Conservation (phyloP, 2,329 filamentous ascomycete genomes). For the Ophiostoma quercus region DNA sequence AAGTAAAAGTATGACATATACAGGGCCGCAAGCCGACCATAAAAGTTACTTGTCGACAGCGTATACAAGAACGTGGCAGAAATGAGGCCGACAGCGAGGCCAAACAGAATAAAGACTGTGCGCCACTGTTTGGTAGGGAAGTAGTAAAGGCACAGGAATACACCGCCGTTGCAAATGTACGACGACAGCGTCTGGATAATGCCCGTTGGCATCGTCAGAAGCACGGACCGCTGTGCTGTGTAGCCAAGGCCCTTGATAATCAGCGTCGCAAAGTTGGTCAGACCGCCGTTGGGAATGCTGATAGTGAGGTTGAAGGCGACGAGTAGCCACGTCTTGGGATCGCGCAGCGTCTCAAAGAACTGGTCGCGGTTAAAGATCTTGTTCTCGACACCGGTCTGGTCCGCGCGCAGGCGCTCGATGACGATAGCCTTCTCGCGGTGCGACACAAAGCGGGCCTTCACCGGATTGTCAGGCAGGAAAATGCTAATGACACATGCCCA, state of each 20-base stretch:
- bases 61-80: slow-evolving; percentile 26
- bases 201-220: slow-evolving; percentile 31
- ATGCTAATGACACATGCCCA: slow-evolving; percentile 57
- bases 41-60: slow-evolving; percentile 22
- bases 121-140: slow-evolving; percentile 20
- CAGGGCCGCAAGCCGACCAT: slow-evolving; percentile 26
- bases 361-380: slow-evolving; percentile 32
- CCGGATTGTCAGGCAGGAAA: slow-evolving; percentile 53
- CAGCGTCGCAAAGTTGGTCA: slow-evolving; percentile 42
- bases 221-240: slow-evolving; percentile 41
- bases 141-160: slow-evolving; percentile 30
- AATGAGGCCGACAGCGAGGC: slow-evolving; percentile 24
- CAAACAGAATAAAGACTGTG: slow-evolving; percentile 3
- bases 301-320: slow-evolving; percentile 17
- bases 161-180: slow-evolving; percentile 39
- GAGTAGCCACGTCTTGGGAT: slow-evolving; percentile 33
- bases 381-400: slow-evolving; percentile 37
- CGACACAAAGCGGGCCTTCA: slow-evolving; percentile 28
- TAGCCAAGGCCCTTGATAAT: slow-evolving; percentile 51
- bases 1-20: slow-evolving; percentile 26
- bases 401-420: slow-evolving; percentile 33
- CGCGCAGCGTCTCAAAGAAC: slow-evolving; percentile 33
- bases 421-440: slow-evolving; percentile 32
- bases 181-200: slow-evolving; percentile 32
- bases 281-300: slow-evolving; percentile 22